Base-by-base conservation (phyloP, 2,329 filamentous ascomycete species). In the Botrytis galanthina region DNA sequence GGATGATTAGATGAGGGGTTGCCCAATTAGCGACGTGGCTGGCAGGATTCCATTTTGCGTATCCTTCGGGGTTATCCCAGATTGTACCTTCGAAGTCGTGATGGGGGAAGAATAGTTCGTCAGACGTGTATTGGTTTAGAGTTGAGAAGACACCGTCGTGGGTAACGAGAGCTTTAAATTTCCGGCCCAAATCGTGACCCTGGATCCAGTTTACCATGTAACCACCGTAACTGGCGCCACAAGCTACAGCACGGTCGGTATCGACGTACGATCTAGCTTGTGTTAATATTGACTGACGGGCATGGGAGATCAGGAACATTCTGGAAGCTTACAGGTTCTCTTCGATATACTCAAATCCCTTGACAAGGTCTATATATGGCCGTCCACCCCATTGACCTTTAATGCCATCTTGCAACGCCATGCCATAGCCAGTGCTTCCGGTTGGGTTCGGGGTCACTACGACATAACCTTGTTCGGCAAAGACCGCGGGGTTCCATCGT, bases 201-300 rank as follows among this genome's bases (percentile, higher is more conserved):
- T 97, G 94, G 78, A 97, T 94, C 94, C 95, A 97, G 81, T 97
- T 93, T 76, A 93, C 90, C 91, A 93, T 93, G 79, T 89, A 93
- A 7, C 92, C 92, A 46, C 92, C 92, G 77, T 93, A 94, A 16
- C 88, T 91, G 0, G 92, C 93, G 8, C 93, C 93, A 0, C 94
- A 83, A 1, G 91, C 92, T 0, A 96, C 92, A 2, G 92, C 89
- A 18, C 89, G 87, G 5, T 85, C 81, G 0, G 88, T 91, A 79
- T 96, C 92, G 54, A 94, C 88, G 77, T 91, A 93, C 4, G 63
- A 60, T 68, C 71, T 72, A 48, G 16, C 1, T 44, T 46, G 1
- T 60, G 14, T 72, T 60, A 72, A 44, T 32, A 42, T 69, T 29
- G 37, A 18, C 18, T 12, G 29, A 4, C 5, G 42, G 12, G 3